Percentiles rank a stretch among this genome's conserved stretches.
phyloP scores from a whole-genome alignment of 805 yeast genomes.

The Yarrowia yakushimensis region DNA sequence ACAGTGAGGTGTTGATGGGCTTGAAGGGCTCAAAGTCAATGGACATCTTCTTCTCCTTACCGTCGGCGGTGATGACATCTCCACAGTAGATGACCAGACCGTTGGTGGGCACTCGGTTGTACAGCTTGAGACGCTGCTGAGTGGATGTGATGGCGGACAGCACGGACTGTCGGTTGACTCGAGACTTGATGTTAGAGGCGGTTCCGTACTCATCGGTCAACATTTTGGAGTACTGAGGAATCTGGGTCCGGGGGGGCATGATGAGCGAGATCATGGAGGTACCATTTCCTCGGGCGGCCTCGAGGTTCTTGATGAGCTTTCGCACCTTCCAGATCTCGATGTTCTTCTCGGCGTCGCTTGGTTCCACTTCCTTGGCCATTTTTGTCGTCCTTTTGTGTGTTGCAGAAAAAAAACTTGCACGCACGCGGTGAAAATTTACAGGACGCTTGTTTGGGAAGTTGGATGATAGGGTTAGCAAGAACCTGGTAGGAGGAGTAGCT shows the following conservation, averaged over 20 bases:
- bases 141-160: slow-evolving; percentile 96
- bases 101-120: slow-evolving; percentile 84
- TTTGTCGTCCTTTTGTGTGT: slow-evolving; percentile 1
- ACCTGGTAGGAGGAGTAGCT: too few relatives aligned
- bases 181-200: slow-evolving; percentile 94
- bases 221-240: slow-evolving; percentile 82
- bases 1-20: slow-evolving; percentile 95
- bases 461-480: slow-evolving; percentile 22
- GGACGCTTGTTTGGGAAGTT: slow-evolving; percentile 18
- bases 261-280: slow-evolving; percentile 97
- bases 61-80: slow-evolving; percentile 94
- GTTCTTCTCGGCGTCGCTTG: slow-evolving; percentile 81
- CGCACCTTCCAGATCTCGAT: slow-evolving; percentile 99
- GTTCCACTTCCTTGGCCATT: slow-evolving; percentile 27
- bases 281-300: slow-evolving; percentile 95
- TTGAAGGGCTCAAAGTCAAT: slow-evolving; percentile 98
- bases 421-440: slow-evolving; percentile 19
- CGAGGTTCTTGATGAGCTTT: slow-evolving; percentile 82
- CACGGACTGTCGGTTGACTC: slow-evolving; percentile 94
- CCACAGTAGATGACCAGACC: slow-evolving; percentile 98
- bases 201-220: slow-evolving; percentile 98
- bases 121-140: slow-evolving; percentile 90
- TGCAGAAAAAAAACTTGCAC: slow-evolving; percentile 23
- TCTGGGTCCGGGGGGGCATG: slow-evolving; percentile 93
- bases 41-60: slow-evolving; percentile 93